Evolutionary conservation across 208 protist genomes (phyloP), one percentile per base, ranked within the genome.

Genomic region (Giardia muris): DNA sequence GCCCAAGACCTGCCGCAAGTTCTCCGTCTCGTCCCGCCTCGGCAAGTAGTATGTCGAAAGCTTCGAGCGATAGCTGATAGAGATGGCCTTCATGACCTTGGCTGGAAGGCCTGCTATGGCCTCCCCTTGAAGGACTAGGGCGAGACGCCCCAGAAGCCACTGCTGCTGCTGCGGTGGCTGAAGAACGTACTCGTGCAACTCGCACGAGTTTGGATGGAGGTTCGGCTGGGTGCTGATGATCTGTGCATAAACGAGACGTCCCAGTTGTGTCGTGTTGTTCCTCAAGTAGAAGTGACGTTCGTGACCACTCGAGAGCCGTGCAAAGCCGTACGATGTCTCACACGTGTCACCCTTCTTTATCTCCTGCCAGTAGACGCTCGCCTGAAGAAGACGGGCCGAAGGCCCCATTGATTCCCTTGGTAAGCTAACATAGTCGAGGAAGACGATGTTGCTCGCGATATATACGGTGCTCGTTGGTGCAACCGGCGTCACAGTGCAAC

Each of bases 291-390:
- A 90, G 45, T 90, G 87, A 1, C 87, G 2, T n/a, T 90, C 87
- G 87, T 47, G n/a, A n/a, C 87, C 87, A 4, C 19, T 47, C 4
- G 43, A 22, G 2, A 90, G n/a, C 2, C 87, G 87, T 30, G 48
- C 87, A 47, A 90, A 90, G 43, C 87, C 87, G n/a, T 43, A 90
- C 1, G 87, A 90, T 4, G 43, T 47, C 2, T 3, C 0, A 22
- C 3, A 4, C 22, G n/a, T 43, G 2, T 2, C 44, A 67, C 45
- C 48, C 2, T 3, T 3, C 0, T 44, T 2, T n/a, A 44, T 90
- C 45, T 90, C 87, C 43, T 90, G 43, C 87, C 87, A 90, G n/a
- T 90, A 90, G n/a, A 90, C 87, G n/a, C 2, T 2, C 1, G 10
- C 87, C 2, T 47, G 2, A 46, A 90, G 4, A 4, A 45, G 4